Percentiles rank a stretch among this genome's conserved stretches.
Conservation (phyloP, 352 stramenopile genomes). For the Blastocystis sp. region DNA sequence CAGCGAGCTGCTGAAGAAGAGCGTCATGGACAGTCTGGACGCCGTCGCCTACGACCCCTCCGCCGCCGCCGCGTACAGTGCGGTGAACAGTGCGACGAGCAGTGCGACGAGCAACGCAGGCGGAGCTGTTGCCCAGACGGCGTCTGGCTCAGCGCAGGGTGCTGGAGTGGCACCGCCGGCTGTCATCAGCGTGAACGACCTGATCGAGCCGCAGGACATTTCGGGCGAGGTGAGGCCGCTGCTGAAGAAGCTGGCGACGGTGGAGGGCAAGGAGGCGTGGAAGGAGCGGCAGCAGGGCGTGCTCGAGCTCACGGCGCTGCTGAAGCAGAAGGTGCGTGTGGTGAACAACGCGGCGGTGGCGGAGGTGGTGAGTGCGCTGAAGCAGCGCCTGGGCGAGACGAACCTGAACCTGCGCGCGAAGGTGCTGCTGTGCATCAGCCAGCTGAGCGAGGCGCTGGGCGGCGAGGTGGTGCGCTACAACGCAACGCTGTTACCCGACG, state of each 20-base stretch:
- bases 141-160: too few relatives aligned
- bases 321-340: neutral
- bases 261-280: constrained; percentile 62
- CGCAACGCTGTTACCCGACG: neutral
- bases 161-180: neutral
- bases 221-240: neutral
- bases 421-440: constrained; percentile 12
- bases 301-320: constrained; percentile 33
- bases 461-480: constrained; percentile 22
- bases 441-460: neutral
- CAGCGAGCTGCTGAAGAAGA: constrained; percentile 9
- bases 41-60: constrained; percentile 2
- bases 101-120: neutral
- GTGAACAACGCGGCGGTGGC: constrained; percentile 13
- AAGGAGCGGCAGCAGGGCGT: constrained; percentile 38
- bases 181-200: neutral
- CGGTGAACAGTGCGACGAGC: neutral
- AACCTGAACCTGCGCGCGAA: constrained; percentile 54
- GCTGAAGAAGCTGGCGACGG: neutral
- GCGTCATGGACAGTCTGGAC: neutral
- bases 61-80: neutral
- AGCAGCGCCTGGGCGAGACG: constrained; percentile 29
- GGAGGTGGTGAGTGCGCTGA: neutral
- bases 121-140: neutral
- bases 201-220: constrained; percentile 13